Evolutionary conservation across 345 rosid species (phyloP).

Genomic region (Theobroma cacao): DNA sequence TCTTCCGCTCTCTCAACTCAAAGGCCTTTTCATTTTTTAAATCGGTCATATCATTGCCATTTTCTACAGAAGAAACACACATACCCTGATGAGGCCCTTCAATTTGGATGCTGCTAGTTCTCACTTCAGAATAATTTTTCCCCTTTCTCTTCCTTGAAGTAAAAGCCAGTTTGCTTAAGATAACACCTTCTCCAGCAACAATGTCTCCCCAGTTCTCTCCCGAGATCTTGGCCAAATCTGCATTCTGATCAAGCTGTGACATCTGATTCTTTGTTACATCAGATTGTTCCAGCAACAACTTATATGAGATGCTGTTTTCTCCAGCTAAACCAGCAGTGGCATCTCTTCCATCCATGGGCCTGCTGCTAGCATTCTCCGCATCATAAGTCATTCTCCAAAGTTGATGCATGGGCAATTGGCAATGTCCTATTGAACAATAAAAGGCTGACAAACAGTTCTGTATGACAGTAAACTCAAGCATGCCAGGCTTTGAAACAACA

Average conservation of each 20-base stretch:
- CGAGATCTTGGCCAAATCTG: conserved; percentile 13
- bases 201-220: conserved; percentile 6
- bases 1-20: conserved; percentile 57
- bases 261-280: conserved; percentile 9
- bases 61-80: conserved; percentile 11
- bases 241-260: conserved; percentile 18
- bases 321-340: neutral
- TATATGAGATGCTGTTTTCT: neutral
- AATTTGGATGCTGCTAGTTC: conserved; percentile 16
- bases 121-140: conserved; percentile 12
- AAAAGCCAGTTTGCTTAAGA: conserved; percentile 21
- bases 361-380: conserved; percentile 19
- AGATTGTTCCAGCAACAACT: conserved; percentile 1
- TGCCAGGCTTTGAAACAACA: conserved; percentile 31
- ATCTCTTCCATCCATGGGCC: conserved; percentile 8
- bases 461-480: conserved; percentile 49
- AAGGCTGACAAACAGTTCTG: conserved; percentile 54
- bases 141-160: conserved; percentile 36
- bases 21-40: conserved; percentile 28
- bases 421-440: conserved; percentile 50
- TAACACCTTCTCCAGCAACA: conserved; percentile 19
- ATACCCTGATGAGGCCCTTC: conserved; percentile 22
- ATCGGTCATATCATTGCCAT: conserved; percentile 11
- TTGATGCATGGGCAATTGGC: conserved; percentile 45
- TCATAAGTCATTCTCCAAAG: conserved; percentile 31